Evolutionary conservation across 2,329 filamentous ascomycete genomes (phyloP).

Genomic region (Verticillium alfalfae): DNA sequence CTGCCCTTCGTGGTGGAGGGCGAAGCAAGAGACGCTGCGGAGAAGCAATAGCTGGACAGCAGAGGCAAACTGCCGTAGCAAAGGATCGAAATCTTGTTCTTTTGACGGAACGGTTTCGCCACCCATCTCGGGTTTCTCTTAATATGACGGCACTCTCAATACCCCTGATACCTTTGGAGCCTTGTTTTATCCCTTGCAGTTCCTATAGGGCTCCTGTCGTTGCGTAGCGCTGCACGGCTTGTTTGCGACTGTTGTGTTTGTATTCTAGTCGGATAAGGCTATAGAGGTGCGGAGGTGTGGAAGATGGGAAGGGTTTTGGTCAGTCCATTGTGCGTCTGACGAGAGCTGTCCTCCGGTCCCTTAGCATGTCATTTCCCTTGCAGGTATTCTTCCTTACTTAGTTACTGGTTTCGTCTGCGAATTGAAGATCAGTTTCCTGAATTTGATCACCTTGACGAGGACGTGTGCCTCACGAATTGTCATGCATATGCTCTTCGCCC

Average conservation of each 20-base stretch:
- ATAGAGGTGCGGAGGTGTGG: neutral
- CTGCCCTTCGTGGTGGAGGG: slow-evolving; percentile 1
- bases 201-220: neutral
- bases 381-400: slow-evolving; percentile 2
- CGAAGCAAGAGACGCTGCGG: slow-evolving; percentile 12
- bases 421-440: slow-evolving; percentile 2
- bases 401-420: slow-evolving; percentile 2
- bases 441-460: neutral
- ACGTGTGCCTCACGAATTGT: too few species aligned
- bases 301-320: neutral
- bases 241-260: neutral
- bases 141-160: neutral
- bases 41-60: slow-evolving; percentile 8
- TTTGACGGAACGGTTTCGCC: neutral
- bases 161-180: neutral
- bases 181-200: neutral
- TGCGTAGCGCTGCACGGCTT: neutral
- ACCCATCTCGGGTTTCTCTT: neutral
- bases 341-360: neutral
- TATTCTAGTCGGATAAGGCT: neutral
- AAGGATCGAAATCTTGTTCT: neutral
- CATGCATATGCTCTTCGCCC: too few species aligned
- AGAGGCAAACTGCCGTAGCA: neutral
- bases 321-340: neutral
- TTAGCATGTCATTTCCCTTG: slow-evolving; percentile 4